Conservation (phyloP, 2,329 filamentous ascomycete genomes). For the Davidsoniella neocaledoniae region DNA sequence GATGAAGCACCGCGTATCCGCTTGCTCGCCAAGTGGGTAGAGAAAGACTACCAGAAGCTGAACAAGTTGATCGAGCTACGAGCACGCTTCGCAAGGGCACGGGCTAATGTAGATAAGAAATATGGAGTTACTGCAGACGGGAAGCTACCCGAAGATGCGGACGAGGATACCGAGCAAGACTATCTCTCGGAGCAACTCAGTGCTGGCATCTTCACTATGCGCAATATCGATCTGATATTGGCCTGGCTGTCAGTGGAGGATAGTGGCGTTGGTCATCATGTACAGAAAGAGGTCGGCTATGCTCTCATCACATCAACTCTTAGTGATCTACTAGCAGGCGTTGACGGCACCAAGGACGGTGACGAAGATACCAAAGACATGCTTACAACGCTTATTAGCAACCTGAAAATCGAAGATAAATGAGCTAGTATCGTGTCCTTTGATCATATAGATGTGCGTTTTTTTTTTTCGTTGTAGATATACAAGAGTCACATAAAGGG, state of each 20-base stretch:
- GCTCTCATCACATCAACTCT: constrained; percentile 48
- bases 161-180: constrained; percentile 47
- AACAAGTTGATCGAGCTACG: constrained; percentile 54
- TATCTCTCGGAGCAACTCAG: constrained; percentile 64
- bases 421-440: no score
- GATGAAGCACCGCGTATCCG: constrained; percentile 66
- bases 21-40: constrained; percentile 81
- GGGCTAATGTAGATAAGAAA: constrained; percentile 41
- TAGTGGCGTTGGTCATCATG: constrained; percentile 48
- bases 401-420: no score
- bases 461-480: neutral
- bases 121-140: constrained; percentile 15
- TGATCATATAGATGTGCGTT: no score
- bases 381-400: constrained; percentile 31
- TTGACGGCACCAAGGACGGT: constrained; percentile 36
- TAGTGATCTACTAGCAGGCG: constrained; percentile 36
- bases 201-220: constrained; percentile 67
- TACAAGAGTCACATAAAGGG: neutral
- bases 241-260: constrained; percentile 92
- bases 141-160: constrained; percentile 14
- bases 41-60: constrained; percentile 84
- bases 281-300: constrained; percentile 46
- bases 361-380: constrained; percentile 37
- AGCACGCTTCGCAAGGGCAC: constrained; percentile 47
- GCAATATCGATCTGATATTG: constrained; percentile 68